Evolutionary conservation across 352 stramenopile species (phyloP).

Genomic region (Phytopythium litorale): DNA sequence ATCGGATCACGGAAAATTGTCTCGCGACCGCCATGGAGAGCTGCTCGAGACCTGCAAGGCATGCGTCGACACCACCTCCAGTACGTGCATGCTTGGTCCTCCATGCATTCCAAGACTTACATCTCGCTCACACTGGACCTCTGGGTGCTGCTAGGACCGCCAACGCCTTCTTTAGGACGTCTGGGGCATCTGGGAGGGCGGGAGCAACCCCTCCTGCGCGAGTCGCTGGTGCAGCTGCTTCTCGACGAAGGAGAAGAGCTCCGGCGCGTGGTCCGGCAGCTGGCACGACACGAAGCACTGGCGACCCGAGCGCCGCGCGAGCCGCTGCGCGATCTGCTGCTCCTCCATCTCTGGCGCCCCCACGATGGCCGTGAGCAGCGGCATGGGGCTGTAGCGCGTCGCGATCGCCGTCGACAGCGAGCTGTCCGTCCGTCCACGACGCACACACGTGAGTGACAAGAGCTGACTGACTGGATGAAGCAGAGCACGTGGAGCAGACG

Average conservation of each 20-base stretch:
- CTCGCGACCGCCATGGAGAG: not conserved
- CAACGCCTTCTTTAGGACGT: not conserved
- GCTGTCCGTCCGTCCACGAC: conserved; percentile 15
- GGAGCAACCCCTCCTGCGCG: conserved; percentile 41
- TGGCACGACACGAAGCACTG: conserved; percentile 85
- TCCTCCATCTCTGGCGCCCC: conserved; percentile 67
- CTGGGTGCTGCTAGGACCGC: not conserved
- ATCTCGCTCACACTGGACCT: not conserved
- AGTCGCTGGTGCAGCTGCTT: conserved; percentile 54
- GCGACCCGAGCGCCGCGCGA: conserved; percentile 52
- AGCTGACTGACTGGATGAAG: not conserved
- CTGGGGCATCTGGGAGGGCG: not conserved
- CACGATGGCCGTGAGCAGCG: conserved; percentile 69
- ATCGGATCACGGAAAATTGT: not conserved
- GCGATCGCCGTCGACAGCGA: conserved; percentile 76
- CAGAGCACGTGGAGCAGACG: not conserved
- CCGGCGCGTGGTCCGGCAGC: conserved; percentile 61
- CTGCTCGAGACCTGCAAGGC: not conserved
- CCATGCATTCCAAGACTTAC: not conserved
- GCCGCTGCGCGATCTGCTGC: conserved; percentile 76
- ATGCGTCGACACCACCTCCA: not conserved
- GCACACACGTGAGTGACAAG: not conserved
- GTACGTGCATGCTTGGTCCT: not conserved
- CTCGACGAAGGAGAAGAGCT: conserved; percentile 72
- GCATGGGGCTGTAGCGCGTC: conserved; percentile 78